A percentile compares a stretch with the other conserved stretches of the same genome.
Conservation (phyloP, 2,329 filamentous ascomycete genomes). For the Biscogniauxia marginata region DNA sequence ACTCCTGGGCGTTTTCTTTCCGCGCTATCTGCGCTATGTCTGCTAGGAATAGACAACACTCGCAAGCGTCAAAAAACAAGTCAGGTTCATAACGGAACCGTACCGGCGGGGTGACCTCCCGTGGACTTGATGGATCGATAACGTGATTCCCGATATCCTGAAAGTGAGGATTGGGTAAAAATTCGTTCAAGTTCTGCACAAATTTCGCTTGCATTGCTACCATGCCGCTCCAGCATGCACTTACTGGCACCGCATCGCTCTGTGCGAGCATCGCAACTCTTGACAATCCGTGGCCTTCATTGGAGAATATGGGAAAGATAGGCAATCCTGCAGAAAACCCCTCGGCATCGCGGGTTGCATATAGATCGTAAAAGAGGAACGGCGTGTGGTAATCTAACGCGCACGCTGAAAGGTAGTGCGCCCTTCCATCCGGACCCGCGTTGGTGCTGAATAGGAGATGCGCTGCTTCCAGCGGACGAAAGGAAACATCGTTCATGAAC, state of each 20-base stretch:
- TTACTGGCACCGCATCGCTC: conserved; percentile 65
- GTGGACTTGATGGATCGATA: conserved; percentile 35
- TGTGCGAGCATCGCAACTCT: conserved; percentile 62
- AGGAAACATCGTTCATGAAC: conserved; percentile 67
- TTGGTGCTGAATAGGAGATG: conserved; percentile 64
- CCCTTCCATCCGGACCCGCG: conserved; percentile 46
- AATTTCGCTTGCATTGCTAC: conserved; percentile 62
- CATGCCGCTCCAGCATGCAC: conserved; percentile 78
- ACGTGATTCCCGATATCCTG: conserved; percentile 34
- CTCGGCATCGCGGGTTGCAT: conserved; percentile 66
- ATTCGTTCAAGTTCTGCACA: conserved; percentile 45
- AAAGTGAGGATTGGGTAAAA: conserved; percentile 35
- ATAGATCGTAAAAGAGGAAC: conserved; percentile 71
- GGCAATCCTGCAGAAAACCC: conserved; percentile 63
- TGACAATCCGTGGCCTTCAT: conserved; percentile 49
- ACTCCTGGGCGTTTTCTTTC: conserved; percentile 39
- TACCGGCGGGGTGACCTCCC: conserved; percentile 38
- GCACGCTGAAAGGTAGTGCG: conserved; percentile 66
- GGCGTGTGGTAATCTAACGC: conserved; percentile 69
- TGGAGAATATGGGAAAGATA: conserved; percentile 67
- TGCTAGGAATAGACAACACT: conserved; percentile 60
- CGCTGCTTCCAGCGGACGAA: conserved; percentile 50
- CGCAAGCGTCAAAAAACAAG: conserved; percentile 61
- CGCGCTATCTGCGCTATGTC: conserved; percentile 43
- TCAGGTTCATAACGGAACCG: conserved; percentile 60